Evolutionary conservation across 176 grass and related monocot species (phyloP).

Genomic region (Avena eriantha): DNA sequence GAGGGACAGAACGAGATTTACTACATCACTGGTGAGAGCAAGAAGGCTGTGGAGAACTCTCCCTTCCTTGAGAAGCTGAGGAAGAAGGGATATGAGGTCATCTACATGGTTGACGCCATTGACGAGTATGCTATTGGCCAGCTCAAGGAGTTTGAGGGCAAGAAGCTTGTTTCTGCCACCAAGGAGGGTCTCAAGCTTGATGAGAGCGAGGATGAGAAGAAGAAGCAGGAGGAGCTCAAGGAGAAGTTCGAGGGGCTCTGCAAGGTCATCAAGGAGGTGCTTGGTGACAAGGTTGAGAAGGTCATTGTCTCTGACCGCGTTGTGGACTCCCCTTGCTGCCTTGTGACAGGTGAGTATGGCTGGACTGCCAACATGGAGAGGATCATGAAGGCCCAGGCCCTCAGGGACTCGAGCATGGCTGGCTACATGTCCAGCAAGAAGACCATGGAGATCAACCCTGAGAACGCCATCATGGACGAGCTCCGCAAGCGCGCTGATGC

Average conservation of each 20-base stretch:
- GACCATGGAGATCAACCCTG: slow-evolving; percentile 96
- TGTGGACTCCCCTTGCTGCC: slow-evolving; percentile 87
- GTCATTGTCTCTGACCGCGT: slow-evolving; percentile 81
- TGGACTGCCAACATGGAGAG: slow-evolving; percentile 97
- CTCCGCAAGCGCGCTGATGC: slow-evolving; percentile 76
- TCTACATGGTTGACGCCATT: slow-evolving; percentile 85
- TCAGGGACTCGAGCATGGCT: slow-evolving; percentile 82
- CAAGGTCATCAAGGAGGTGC: slow-evolving; percentile 93
- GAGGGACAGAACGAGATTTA: slow-evolving; percentile 85
- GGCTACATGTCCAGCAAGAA: slow-evolving; percentile 92
- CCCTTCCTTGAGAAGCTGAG: slow-evolving; percentile 90
- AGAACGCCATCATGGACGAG: slow-evolving; percentile 89
- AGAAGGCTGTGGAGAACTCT: slow-evolving; percentile 95
- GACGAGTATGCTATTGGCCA: slow-evolving; percentile 94
- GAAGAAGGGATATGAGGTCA: slow-evolving; percentile 82
- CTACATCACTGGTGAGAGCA: slow-evolving; percentile 94
- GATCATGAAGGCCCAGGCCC: slow-evolving; percentile 93
- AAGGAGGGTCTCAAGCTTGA: slow-evolving; percentile 94
- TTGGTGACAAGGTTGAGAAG: slow-evolving; percentile 91
- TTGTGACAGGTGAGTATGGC: slow-evolving; percentile 87
- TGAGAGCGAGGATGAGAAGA: slow-evolving; percentile 85
- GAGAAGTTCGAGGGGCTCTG: slow-evolving; percentile 89
- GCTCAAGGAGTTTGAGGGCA: slow-evolving; percentile 91
- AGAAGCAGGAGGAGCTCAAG: slow-evolving; percentile 72
- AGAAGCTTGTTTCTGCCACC: slow-evolving; percentile 85